These are phyloP conservation scores for Edaphochlamys debaryana DNA, from an alignment of 139 green algal species.

Conservation along the genomic window DNA sequence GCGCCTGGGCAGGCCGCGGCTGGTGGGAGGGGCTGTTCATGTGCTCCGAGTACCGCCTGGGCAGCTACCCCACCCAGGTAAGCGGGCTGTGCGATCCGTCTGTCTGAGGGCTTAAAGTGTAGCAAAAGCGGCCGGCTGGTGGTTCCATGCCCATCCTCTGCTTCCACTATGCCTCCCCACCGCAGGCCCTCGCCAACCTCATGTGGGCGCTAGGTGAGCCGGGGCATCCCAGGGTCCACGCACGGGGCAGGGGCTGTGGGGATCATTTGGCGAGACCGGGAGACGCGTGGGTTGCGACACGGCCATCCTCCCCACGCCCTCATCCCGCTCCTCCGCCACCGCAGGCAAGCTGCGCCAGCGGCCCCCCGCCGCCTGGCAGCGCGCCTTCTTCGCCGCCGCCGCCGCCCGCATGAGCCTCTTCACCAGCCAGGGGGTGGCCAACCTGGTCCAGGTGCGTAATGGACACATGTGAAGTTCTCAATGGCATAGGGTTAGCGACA, in stretches of 20 bases:
- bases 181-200: constrained; percentile 20
- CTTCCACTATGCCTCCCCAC: too few relatives aligned
- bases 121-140: too few relatives aligned
- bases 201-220: constrained; percentile 7
- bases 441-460: background rate
- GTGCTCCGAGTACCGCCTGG: constrained; percentile 1
- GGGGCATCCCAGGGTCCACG: background rate
- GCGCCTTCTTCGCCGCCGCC: constrained; percentile 2
- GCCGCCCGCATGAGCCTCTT: constrained; percentile 8
- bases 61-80: constrained; percentile 6
- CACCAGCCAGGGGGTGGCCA: constrained; percentile 8
- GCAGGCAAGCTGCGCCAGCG: constrained; percentile 21
- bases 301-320: background rate
- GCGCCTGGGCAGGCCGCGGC: background rate
- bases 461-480: too few relatives aligned
- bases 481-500: too few relatives aligned
- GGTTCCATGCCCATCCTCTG: too few relatives aligned
- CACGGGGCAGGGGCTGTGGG: background rate
- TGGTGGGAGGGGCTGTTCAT: constrained; percentile 43
- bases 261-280: background rate
- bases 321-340: background rate
- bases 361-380: constrained; percentile 11
- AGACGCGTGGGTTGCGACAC: background rate
- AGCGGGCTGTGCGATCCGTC: too few relatives aligned
- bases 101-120: too few relatives aligned